phyloP scores from a whole-genome alignment of 2,329 filamentous ascomycete species.

The Diaporthe sp. region DNA sequence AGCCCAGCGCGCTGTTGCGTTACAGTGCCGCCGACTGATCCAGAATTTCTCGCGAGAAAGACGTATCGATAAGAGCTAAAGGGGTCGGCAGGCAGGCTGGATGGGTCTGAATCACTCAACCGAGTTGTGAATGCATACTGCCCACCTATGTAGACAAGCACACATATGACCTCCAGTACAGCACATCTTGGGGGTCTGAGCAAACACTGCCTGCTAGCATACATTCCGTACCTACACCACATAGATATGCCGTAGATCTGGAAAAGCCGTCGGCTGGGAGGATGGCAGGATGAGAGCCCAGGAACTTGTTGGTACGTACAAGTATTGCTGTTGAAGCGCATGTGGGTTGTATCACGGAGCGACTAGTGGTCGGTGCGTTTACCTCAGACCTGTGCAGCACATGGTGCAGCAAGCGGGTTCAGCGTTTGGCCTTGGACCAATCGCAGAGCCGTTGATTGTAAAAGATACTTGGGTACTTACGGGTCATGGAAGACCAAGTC shows the following conservation, averaged over 20 bases:
- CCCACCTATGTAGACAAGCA: no score
- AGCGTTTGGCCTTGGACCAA: conserved; percentile 52
- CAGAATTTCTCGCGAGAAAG: conserved; percentile 16
- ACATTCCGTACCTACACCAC: background rate
- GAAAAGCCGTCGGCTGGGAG: background rate
- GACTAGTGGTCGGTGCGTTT: background rate
- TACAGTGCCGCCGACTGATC: background rate
- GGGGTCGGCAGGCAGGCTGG: conserved; percentile 30
- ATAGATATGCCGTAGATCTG: background rate
- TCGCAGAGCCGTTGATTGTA: conserved; percentile 56
- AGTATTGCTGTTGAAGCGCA: background rate
- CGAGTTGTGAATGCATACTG: background rate
- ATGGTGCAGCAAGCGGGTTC: background rate
- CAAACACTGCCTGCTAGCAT: background rate
- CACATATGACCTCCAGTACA: background rate
- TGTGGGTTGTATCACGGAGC: background rate
- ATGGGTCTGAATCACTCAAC: background rate
- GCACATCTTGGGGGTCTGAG: background rate
- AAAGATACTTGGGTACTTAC: conserved; percentile 51
- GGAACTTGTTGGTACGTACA: background rate
- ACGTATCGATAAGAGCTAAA: conserved; percentile 27
- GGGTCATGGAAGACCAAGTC: conserved; percentile 40
- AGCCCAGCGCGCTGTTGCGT: background rate
- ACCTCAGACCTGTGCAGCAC: no score
- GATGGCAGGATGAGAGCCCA: background rate